Percentiles rank a stretch among this genome's conserved stretches.
phyloP scores from a whole-genome alignment of 2,329 filamentous ascomycete genomes.

The Didymellaceae sp. region DNA sequence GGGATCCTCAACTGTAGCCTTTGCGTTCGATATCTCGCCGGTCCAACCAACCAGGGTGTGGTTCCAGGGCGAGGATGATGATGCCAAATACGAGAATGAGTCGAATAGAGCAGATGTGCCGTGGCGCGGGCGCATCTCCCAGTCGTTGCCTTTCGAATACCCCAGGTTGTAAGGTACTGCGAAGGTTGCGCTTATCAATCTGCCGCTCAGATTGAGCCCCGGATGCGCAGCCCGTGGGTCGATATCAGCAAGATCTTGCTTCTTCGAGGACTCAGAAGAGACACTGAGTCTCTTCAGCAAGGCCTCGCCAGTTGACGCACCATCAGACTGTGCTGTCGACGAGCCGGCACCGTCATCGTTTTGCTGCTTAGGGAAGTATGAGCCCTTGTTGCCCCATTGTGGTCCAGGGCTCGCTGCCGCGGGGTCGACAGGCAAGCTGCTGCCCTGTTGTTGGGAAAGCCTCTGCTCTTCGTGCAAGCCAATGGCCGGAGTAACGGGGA shows the following conservation, averaged over 20 bases:
- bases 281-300: slow-evolving; percentile 62
- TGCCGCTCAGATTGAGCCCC: slow-evolving; percentile 64
- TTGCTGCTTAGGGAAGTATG: slow-evolving; percentile 42
- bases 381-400: slow-evolving; percentile 37
- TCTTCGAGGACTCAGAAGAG: slow-evolving; percentile 43
- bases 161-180: slow-evolving; percentile 67
- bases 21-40: slow-evolving; percentile 67
- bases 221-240: slow-evolving; percentile 64
- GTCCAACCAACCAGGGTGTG: slow-evolving; percentile 96
- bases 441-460: slow-evolving; percentile 23
- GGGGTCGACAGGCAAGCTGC: slow-evolving; percentile 38
- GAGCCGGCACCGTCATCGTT: slow-evolving; percentile 33
- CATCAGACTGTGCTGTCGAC: slow-evolving; percentile 52
- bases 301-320: slow-evolving; percentile 57
- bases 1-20: slow-evolving; percentile 40
- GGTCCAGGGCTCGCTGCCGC: slow-evolving; percentile 42
- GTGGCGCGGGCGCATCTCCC: slow-evolving; percentile 75
- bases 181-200: slow-evolving; percentile 69
- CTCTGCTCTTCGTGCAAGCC: slow-evolving; percentile 50
- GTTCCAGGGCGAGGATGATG: slow-evolving; percentile 83
- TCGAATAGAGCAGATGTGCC: slow-evolving; percentile 93
- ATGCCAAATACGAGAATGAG: slow-evolving; percentile 86
- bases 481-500: slow-evolving; percentile 54
- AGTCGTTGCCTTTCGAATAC: slow-evolving; percentile 60
- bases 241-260: slow-evolving; percentile 53